Base-by-base conservation (phyloP, 2,329 filamentous ascomycete genomes). In the Verticillium zaregamsianum region DNA sequence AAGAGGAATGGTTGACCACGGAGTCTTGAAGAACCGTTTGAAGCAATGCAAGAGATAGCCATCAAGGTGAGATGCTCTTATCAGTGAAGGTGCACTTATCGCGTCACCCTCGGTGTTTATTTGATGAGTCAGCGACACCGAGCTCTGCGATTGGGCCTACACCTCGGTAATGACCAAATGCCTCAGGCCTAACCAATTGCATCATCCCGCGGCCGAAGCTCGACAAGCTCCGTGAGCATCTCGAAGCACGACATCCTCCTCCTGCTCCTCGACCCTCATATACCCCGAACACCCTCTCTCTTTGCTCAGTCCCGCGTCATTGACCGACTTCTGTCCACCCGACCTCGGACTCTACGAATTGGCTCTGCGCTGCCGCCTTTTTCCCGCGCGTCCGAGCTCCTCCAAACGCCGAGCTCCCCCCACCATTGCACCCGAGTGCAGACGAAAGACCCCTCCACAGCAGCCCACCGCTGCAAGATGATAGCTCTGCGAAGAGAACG, bases 161-260 rank as follows among this genome's bases (percentile, higher is more conserved):
- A 23, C 45, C 45, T 52, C 45, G 45, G 45, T 20, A 52, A 52
- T 25, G 11, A 8, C 9, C 45, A 52, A 52, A 52, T 52, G 45
- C 17, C 45, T n/a, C 45, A 52, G 45, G 20, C 28, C 31, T 54
- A 59, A 32, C 58, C 45, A 59, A 59, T 59, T 59, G 58, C 58
- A 59, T 59, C 58, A 59, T 59, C 45, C 25, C 25, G n/a, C 40
- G 25, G 57, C 57, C 57, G 40, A 59, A 59, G 57, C 57, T 59
- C 57, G 39, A 49, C 57, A 59, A 58, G 45, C 20, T 52, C 45
- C 45, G 45, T 20, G 11, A 23, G 17, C 45, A 3, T 25, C 45
- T 23, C 20, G 45, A 52, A 23, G 23, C 45, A 52, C 45, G 45
- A 23, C 45, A 52, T 52, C 45, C 2, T 25, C 20, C 17, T 14